A percentile compares a stretch with the other conserved stretches of the same genome.
Conservation (phyloP, 1,284 basidiomycete species). For the Rhizoctonia solani region DNA sequence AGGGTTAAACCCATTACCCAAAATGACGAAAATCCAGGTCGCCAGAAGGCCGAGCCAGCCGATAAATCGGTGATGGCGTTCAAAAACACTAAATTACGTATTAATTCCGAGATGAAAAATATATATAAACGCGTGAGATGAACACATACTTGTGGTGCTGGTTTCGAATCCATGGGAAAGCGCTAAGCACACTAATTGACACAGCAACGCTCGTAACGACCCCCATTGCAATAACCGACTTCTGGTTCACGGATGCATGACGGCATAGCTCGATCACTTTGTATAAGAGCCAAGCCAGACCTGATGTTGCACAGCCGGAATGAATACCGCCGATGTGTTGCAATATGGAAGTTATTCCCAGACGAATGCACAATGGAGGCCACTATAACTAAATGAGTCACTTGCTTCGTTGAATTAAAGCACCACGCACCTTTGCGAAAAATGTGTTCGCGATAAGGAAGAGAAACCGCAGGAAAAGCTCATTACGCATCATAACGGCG, state of each 20-base stretch:
- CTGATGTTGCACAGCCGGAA: constrained; percentile 69
- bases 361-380: constrained; percentile 65
- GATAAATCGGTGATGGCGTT: constrained; percentile 73
- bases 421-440: constrained; percentile 62
- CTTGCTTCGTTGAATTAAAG: background rate
- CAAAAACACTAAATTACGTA: constrained; percentile 59
- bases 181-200: constrained; percentile 60
- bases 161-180: constrained; percentile 74
- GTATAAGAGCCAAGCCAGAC: constrained; percentile 62
- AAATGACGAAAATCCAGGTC: constrained; percentile 69
- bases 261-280: constrained; percentile 60
- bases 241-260: constrained; percentile 56
- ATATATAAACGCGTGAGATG: no score
- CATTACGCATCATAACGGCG: constrained; percentile 60
- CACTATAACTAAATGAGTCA: constrained; percentile 51
- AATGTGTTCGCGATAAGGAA: constrained; percentile 61
- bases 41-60: constrained; percentile 68
- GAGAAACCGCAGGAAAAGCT: constrained; percentile 63
- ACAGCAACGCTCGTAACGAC: constrained; percentile 59
- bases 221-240: constrained; percentile 61
- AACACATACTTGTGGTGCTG: constrained; percentile 70
- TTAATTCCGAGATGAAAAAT: no score
- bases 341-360: constrained; percentile 63
- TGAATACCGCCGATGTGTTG: constrained; percentile 78
- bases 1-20: constrained; percentile 63